Conservation (phyloP, 2,329 filamentous ascomycete genomes). For the Fusarium sp. region DNA sequence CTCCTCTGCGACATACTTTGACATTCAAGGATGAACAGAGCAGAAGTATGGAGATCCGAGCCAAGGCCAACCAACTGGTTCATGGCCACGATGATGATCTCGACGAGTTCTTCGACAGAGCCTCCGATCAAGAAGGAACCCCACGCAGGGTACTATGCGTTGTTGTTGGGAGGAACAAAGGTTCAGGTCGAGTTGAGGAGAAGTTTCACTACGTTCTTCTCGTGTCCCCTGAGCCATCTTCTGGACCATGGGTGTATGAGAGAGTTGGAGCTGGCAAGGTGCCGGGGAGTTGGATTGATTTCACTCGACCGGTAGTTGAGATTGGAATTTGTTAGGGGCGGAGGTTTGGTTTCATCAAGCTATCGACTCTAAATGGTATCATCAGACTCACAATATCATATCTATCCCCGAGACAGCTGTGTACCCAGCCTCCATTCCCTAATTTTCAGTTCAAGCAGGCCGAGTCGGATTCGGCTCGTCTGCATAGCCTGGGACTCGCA, state of each 20-base stretch:
- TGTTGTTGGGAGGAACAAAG: constrained; percentile 1
- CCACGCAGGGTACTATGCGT: background rate
- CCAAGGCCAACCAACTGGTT: background rate
- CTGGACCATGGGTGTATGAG: background rate
- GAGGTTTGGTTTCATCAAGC: background rate
- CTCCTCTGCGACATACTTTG: background rate
- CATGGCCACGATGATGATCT: background rate
- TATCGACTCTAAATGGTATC: background rate
- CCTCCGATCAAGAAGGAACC: background rate
- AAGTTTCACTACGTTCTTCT: constrained; percentile 1
- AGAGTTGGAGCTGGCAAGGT: constrained; percentile 2
- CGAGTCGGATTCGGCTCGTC: background rate
- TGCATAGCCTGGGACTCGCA: background rate
- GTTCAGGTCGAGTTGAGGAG: background rate
- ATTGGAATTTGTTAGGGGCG: background rate
- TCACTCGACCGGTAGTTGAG: background rate
- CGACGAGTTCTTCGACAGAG: background rate
- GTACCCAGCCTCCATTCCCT: background rate
- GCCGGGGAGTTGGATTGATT: background rate
- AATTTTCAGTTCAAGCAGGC: background rate
- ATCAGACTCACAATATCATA: background rate
- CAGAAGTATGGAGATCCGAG: background rate
- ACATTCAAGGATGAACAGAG: background rate
- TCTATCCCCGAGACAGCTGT: background rate
- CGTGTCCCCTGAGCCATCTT: background rate